These are phyloP conservation scores for Lycium barbarum DNA, from an alignment of 257 asterid genomes.

Conservation along the genomic window DNA sequence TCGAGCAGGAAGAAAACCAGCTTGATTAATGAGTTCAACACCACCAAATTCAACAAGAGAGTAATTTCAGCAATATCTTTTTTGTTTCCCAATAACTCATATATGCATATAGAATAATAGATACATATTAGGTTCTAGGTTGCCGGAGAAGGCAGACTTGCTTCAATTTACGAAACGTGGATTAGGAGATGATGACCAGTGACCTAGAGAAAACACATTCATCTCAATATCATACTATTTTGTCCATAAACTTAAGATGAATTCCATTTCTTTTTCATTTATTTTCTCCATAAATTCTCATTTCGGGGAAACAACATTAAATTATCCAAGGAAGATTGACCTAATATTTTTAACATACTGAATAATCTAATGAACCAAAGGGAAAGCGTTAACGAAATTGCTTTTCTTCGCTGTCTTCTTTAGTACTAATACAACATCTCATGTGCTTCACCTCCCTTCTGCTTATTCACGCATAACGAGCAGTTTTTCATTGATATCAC, in stretches of 20 bases:
- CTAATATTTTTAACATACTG: background rate
- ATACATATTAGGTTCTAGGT: background rate
- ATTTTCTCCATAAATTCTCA: background rate
- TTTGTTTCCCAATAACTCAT: background rate
- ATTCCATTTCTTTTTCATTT: background rate
- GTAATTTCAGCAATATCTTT: background rate
- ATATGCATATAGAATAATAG: background rate
- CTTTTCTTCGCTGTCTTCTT: slow-evolving; percentile 5
- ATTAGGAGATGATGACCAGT: background rate
- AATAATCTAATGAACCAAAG: background rate
- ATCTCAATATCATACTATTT: background rate
- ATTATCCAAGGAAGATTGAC: background rate
- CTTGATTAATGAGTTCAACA: background rate
- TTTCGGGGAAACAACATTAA: background rate
- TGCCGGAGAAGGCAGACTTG: background rate
- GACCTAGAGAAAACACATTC: background rate
- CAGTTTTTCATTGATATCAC: background rate
- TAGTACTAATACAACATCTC: background rate
- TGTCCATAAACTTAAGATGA: background rate
- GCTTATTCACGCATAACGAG: background rate
- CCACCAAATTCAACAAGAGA: background rate
- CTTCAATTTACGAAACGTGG: background rate
- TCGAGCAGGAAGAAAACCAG: background rate
- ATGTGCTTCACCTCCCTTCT: background rate
- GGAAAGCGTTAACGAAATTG: background rate